Evolutionary conservation across 495 filamentous ascomycete genomes (phyloP).

Genomic region (Hypoxylon fragiforme): DNA sequence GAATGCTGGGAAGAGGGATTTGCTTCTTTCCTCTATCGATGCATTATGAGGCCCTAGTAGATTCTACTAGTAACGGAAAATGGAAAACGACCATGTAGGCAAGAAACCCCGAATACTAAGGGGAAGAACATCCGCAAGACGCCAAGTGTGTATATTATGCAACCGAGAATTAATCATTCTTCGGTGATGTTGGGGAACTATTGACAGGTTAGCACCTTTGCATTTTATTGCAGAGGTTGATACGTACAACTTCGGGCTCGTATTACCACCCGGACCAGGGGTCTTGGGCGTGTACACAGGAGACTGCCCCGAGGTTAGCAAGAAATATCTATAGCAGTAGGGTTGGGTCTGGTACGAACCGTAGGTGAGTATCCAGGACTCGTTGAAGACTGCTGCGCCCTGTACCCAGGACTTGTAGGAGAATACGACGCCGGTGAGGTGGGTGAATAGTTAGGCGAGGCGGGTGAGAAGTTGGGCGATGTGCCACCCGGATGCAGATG

Average conservation of each 20-base stretch:
- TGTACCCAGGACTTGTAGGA: conserved; percentile 73
- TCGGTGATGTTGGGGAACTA: conserved; percentile 28
- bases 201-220: conserved; percentile 3
- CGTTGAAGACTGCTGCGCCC: conserved; percentile 56
- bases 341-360: conserved; percentile 15
- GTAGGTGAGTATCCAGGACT: conserved; percentile 59
- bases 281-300: conserved; percentile 27
- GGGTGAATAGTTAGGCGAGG: conserved; percentile 70
- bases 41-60: conserved; percentile 19
- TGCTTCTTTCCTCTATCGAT: conserved; percentile 21
- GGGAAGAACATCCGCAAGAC: conserved; percentile 4
- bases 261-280: conserved; percentile 23
- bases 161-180: conserved; percentile 24
- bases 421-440: conserved; percentile 73
- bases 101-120: conserved; percentile 15
- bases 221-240: neutral
- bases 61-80: neutral
- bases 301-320: conserved; percentile 29
- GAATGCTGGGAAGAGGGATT: neutral
- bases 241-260: conserved; percentile 29
- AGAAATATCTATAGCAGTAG: neutral
- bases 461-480: conserved; percentile 69
- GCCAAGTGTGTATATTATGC: conserved; percentile 31
- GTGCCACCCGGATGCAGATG: conserved; percentile 58
- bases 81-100: neutral